phyloP scores from a whole-genome alignment of 345 rosid genomes.

The Excoecaria agallocha region DNA sequence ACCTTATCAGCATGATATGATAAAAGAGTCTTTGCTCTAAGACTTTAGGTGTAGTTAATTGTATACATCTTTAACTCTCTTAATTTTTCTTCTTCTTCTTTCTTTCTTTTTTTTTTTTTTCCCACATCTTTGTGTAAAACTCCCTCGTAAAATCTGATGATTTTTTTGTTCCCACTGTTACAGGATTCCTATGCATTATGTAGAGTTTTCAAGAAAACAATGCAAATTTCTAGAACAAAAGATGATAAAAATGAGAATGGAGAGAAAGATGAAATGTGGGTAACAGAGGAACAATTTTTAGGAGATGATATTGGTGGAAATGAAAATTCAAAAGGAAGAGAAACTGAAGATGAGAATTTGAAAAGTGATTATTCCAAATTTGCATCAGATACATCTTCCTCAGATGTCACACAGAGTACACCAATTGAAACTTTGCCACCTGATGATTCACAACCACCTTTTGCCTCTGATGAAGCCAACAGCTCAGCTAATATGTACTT shows the following conservation, averaged over 20 bases:
- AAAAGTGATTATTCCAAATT: conserved; percentile 26
- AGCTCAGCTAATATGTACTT: conserved; percentile 37
- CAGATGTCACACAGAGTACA: conserved; percentile 29
- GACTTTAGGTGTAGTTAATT: conserved; percentile 27
- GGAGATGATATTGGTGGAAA: conserved; percentile 18
- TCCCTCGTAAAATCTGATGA: neutral
- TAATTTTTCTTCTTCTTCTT: conserved; percentile 11
- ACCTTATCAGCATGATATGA: conserved; percentile 22
- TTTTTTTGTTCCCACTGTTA: neutral
- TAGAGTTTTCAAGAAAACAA: conserved; percentile 65
- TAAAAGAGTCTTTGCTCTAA: conserved; percentile 41
- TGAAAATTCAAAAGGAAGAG: conserved; percentile 22
- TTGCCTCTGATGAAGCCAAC: conserved; percentile 58
- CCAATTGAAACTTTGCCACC: conserved; percentile 10
- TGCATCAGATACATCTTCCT: conserved; percentile 46
- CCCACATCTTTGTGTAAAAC: conserved; percentile 3
- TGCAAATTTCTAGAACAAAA: conserved; percentile 45
- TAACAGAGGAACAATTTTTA: conserved; percentile 20
- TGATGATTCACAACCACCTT: conserved; percentile 18
- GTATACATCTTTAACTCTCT: neutral
- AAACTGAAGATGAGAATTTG: conserved; percentile 35
- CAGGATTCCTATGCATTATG: conserved; percentile 78
- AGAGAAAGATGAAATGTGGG: conserved; percentile 21
- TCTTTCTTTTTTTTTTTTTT: conserved; percentile 18
- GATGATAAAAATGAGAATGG: conserved; percentile 11